These are phyloP conservation scores for Aspergillus pseudotamarii DNA, from an alignment of 2,329 filamentous ascomycete species.

Conservation along the genomic window DNA sequence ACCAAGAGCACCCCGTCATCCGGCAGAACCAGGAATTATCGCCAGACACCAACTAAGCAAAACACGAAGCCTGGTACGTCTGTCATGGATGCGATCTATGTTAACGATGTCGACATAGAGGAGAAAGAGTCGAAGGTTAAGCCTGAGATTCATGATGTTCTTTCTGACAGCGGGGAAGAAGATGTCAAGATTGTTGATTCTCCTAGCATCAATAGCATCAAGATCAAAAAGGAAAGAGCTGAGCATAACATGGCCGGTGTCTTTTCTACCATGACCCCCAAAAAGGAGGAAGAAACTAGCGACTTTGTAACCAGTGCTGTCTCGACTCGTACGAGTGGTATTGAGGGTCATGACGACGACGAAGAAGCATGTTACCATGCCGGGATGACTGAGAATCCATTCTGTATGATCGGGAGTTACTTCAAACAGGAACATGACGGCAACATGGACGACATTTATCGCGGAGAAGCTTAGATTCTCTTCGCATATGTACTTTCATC, in stretches of 20 bases:
- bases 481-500: neutral
- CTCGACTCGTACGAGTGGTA: neutral
- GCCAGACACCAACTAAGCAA: constrained; percentile 8
- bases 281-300: neutral
- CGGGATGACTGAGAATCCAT: neutral
- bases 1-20: constrained; percentile 17
- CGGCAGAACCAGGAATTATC: neutral
- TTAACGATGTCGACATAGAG: constrained; percentile 13
- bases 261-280: neutral
- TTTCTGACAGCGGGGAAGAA: neutral
- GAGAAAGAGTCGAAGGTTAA: constrained; percentile 11
- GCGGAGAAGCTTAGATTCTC: constrained; percentile 10
- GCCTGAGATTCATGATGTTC: neutral
- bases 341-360: neutral
- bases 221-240: neutral
- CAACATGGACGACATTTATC: constrained; percentile 17
- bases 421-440: constrained; percentile 4
- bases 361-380: neutral
- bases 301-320: too few species aligned
- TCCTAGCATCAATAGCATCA: neutral
- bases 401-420: constrained; percentile 3
- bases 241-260: neutral
- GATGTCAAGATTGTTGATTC: neutral
- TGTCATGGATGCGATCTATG: constrained; percentile 19
- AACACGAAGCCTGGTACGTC: neutral